Conservation (phyloP, 306 rosid genomes). For the Casuarina glauca region DNA sequence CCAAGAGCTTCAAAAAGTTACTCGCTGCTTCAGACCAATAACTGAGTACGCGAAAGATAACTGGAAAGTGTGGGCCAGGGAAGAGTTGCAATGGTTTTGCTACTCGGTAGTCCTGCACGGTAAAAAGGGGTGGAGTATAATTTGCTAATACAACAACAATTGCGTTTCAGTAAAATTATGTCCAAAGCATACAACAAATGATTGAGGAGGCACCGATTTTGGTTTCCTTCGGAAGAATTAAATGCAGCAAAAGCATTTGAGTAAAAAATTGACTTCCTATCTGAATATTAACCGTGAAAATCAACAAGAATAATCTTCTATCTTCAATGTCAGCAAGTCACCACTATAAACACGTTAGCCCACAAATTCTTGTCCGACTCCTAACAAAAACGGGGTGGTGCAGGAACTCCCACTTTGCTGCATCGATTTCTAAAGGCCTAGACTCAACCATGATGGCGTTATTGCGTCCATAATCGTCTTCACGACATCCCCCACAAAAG, state of each 20-base stretch:
- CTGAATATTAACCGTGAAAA: conserved; percentile 19
- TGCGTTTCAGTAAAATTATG: too few relatives aligned
- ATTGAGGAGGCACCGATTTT: neutral
- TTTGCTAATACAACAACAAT: neutral
- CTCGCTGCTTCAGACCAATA: neutral
- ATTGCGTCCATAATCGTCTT: conserved; percentile 58
- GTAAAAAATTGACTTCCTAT: conserved; percentile 6
- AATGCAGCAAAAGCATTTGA: neutral
- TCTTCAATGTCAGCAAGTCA: conserved; percentile 50
- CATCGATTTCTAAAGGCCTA: conserved; percentile 54
- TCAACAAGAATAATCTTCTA: conserved; percentile 23
- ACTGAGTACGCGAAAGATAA: too few relatives aligned
- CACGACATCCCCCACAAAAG: conserved; percentile 65
- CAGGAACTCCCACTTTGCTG: conserved; percentile 17
- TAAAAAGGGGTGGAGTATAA: neutral
- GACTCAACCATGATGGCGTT: conserved; percentile 58
- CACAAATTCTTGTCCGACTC: conserved; percentile 39
- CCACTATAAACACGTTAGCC: conserved; percentile 57
- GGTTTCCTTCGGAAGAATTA: neutral
- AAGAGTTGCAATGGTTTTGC: neutral
- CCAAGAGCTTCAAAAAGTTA: too few relatives aligned
- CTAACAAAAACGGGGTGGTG: conserved; percentile 39
- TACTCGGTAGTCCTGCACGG: too few relatives aligned
- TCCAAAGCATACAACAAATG: neutral
- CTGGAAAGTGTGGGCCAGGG: too few relatives aligned